Evolutionary conservation across 2,329 filamentous ascomycete species (phyloP).

Genomic region (Xylaria sp.): DNA sequence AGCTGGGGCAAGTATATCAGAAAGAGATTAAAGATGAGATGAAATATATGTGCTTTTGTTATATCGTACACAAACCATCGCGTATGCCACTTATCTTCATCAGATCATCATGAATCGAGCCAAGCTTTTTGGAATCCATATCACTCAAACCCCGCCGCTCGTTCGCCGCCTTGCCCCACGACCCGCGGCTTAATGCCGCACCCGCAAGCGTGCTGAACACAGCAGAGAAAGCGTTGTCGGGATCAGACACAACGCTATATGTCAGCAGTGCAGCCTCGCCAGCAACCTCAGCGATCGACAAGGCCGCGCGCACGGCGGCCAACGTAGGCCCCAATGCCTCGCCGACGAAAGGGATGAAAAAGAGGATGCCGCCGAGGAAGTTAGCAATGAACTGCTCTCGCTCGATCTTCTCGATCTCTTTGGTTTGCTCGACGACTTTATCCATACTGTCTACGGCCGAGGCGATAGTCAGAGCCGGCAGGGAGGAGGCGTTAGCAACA

Average conservation of each 20-base stretch:
- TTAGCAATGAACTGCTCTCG: constrained; percentile 45
- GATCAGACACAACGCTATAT: constrained; percentile 39
- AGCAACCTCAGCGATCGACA: constrained; percentile 31
- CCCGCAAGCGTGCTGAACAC: constrained; percentile 18
- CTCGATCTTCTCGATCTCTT: constrained; percentile 44
- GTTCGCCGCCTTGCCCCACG: constrained; percentile 11
- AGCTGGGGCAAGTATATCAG: too few relatives aligned
- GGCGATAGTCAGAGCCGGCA: constrained; percentile 40
- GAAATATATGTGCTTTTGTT: too few relatives aligned
- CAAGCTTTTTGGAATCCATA: constrained; percentile 1
- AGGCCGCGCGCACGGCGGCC: constrained; percentile 17
- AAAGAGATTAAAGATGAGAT: too few relatives aligned
- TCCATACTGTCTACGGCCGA: constrained; percentile 41
- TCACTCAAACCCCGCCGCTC: constrained; percentile 10
- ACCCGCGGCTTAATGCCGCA: constrained; percentile 16
- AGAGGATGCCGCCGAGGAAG: constrained; percentile 47
- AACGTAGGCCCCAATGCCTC: constrained; percentile 25
- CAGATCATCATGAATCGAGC: constrained; percentile 17
- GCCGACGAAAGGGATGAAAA: constrained; percentile 45
- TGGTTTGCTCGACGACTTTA: constrained; percentile 40
- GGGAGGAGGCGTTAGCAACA: constrained; percentile 37
- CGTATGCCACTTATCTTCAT: background rate
- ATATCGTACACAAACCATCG: too few relatives aligned
- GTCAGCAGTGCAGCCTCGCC: constrained; percentile 37
- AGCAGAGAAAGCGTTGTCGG: constrained; percentile 35